Evolutionary conservation across 73 alveolate genomes (phyloP), one percentile per base, ranked within the genome.

Genomic region (Loxodes magnus): DNA sequence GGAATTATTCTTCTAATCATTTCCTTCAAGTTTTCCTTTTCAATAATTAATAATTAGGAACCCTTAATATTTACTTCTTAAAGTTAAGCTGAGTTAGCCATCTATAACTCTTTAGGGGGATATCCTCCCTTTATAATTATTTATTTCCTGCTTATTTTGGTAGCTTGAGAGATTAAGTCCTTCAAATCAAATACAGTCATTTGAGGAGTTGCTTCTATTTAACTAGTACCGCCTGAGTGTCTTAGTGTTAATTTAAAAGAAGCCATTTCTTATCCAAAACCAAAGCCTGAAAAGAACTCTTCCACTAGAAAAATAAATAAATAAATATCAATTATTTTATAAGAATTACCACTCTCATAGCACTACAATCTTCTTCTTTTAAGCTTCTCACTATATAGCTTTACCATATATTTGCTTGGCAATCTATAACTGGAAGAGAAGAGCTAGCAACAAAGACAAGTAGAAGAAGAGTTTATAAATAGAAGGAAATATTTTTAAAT

Each of bases 1-100:
- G 85, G 77, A 36, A 88, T 83, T 7, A 73, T 61, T 73, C 85
- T 51, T 23, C 92, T 29, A 34, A 69, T 16, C 76, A 76, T 22
- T 12, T 38, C 19, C 19, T 38, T 6, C 6, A 5, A 5, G 5
- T 38, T 38, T 38, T 38, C 19, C 52, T 38, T 16, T 33, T 33
- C 43, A 33, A 33, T 33, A 0, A 33, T 33, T n/a, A 33, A 16
- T 33, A 16, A n/a, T 33, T 33, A 12, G 43, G 20, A 12, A n/a
- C 20, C 10, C 43, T 12, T n/a, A n/a, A 33, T 33, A 1, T 16
- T 16, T n/a, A 33, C 20, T 16, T 33, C 43, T 0, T 12, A 33
- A 33, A 33, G 10, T n/a, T 16, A n/a, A n/a, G 14, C 14, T n/a
- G 43, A 33, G 14, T 33, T 16, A 33, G 10, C 43, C 10, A 16